These are phyloP conservation scores for Areca catechu DNA, from an alignment of 176 grass and related monocot genomes.

Conservation along the genomic window DNA sequence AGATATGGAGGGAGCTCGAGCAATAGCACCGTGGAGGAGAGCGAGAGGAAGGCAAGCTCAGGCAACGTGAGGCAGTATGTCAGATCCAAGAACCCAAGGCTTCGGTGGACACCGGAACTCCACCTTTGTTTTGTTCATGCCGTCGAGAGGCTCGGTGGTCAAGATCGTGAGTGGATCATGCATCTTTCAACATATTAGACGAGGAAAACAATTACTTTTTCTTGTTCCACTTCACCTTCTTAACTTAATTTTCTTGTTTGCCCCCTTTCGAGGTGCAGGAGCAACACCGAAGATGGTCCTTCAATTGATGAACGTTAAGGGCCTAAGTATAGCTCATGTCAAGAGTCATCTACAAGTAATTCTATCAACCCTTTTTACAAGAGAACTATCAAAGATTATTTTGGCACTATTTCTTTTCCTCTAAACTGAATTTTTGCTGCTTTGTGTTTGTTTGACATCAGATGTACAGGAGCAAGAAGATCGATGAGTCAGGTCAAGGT, in stretches of 20 bases:
- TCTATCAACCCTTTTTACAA: too few relatives aligned
- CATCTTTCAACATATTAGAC: too few relatives aligned
- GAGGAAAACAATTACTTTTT: too few relatives aligned
- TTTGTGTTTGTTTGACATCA: neutral
- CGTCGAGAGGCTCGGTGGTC: constrained; percentile 57
- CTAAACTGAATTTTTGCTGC: too few relatives aligned
- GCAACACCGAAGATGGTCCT: constrained; percentile 74
- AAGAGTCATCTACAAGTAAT: constrained; percentile 77
- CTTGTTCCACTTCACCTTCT: too few relatives aligned
- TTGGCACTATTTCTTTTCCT: too few relatives aligned
- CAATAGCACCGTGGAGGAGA: constrained; percentile 56
- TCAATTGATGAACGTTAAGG: constrained; percentile 64
- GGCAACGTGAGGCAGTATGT: constrained; percentile 42
- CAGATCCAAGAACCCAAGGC: constrained; percentile 64
- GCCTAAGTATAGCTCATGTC: constrained; percentile 71
- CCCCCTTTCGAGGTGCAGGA: constrained; percentile 13
- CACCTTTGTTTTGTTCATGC: constrained; percentile 53
- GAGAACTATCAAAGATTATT: too few relatives aligned
- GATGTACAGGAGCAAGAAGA: constrained; percentile 80
- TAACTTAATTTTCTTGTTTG: neutral
- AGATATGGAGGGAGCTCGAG: constrained; percentile 26
- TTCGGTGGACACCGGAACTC: constrained; percentile 70
- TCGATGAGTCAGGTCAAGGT: constrained; percentile 49
- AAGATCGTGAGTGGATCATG: constrained; percentile 38
- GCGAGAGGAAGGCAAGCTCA: neutral